Evolutionary conservation across 345 rosid species (phyloP).

Genomic region (Cardamine occulta): DNA sequence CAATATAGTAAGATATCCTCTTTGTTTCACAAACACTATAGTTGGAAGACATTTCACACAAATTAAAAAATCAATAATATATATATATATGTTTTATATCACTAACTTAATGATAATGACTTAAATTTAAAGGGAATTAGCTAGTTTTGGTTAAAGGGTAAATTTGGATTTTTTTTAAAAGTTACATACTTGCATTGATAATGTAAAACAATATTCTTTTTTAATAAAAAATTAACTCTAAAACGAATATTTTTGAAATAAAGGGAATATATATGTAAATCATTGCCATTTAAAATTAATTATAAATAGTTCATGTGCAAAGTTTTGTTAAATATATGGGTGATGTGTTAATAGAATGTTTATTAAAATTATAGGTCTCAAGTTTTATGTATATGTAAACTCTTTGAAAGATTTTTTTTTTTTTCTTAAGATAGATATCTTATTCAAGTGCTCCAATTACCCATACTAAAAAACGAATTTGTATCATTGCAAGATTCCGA

Average conservation of each 20-base stretch:
- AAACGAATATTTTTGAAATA: neutral
- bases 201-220: too few relatives aligned
- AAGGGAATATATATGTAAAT: too few relatives aligned
- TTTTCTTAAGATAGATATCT: neutral
- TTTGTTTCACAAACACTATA: neutral
- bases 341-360: neutral
- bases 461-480: neutral
- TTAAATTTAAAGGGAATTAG: too few relatives aligned
- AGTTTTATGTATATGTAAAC: neutral
- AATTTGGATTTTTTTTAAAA: too few relatives aligned
- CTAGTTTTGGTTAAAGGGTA: neutral
- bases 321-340: neutral
- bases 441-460: neutral
- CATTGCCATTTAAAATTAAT: neutral
- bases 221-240: too few relatives aligned
- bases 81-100: too few relatives aligned
- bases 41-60: too few relatives aligned
- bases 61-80: too few relatives aligned
- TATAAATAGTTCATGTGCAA: neutral
- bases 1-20: neutral
- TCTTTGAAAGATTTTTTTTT: too few relatives aligned
- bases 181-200: too few relatives aligned
- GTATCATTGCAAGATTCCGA: slow-evolving; percentile 38
- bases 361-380: neutral
- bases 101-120: too few relatives aligned